These are phyloP conservation scores for Lipomyces yamanashiensis DNA, from an alignment of 805 yeast genomes.

Conservation along the genomic window DNA sequence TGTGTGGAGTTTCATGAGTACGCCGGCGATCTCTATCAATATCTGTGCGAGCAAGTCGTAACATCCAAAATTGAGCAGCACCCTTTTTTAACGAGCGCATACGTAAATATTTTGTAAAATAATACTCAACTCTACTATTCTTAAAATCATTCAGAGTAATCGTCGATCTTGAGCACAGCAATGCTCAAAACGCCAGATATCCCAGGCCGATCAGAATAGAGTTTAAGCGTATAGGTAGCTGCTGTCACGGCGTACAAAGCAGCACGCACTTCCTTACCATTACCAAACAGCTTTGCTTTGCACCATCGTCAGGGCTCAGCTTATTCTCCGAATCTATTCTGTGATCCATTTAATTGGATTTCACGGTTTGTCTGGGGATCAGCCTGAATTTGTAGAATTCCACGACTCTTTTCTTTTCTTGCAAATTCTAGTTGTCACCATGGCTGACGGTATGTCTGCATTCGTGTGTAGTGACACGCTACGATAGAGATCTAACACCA, in stretches of 20 bases:
- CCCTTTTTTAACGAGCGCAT: no score
- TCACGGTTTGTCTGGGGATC: neutral
- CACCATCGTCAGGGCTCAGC: constrained; percentile 5
- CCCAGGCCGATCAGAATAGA: no score
- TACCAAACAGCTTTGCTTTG: neutral
- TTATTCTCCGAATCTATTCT: neutral
- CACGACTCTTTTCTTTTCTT: neutral
- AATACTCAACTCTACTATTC: no score
- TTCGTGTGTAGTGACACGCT: neutral
- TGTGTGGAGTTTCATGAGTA: no score
- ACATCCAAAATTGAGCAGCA: no score
- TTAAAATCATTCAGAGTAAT: no score
- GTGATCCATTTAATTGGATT: constrained; percentile 27
- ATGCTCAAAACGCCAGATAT: no score
- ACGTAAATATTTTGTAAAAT: no score
- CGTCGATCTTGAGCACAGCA: no score
- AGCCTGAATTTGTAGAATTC: neutral
- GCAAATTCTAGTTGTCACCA: constrained; percentile 9
- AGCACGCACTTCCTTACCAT: constrained; percentile 2
- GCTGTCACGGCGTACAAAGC: neutral
- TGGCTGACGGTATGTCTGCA: constrained; percentile 29
- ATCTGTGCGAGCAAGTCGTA: no score
- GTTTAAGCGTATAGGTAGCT: no score
- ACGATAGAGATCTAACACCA: neutral
- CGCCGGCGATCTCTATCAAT: no score